Evolutionary conservation across 1,139 yeast genomes (phyloP).

Genomic region (Geotrichum fermentans): DNA sequence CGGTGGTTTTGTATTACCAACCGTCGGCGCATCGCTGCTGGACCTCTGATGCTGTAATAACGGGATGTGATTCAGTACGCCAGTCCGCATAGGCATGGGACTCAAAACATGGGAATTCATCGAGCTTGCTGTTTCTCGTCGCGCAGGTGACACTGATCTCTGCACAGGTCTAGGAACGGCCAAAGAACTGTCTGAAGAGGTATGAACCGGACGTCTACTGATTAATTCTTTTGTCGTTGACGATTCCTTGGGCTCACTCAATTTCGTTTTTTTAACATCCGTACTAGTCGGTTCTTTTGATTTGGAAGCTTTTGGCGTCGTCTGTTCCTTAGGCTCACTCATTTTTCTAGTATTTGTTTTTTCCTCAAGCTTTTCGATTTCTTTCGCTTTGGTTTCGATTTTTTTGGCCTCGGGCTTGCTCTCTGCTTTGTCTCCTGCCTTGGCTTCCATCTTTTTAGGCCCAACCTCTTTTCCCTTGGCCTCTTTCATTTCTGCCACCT

Average conservation of each 20-base stretch:
- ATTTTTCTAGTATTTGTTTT: not conserved
- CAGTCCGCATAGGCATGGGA: conserved; percentile 13
- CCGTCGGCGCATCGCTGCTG: conserved; percentile 1
- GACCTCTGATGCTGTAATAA: conserved; percentile 12
- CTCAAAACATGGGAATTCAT: conserved; percentile 9
- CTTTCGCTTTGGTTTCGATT: not conserved
- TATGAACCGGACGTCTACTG: too few species aligned
- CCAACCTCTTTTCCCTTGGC: not conserved
- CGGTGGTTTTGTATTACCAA: not conserved
- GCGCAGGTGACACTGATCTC: too few species aligned
- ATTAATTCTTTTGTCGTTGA: too few species aligned
- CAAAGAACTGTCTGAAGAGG: too few species aligned
- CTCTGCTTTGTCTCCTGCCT: not conserved
- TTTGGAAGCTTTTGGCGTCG: not conserved
- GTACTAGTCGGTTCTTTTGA: too few species aligned
- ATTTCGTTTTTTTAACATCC: too few species aligned
- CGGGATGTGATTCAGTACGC: conserved; percentile 14
- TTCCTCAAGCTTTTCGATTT: not conserved
- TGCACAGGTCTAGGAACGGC: too few species aligned
- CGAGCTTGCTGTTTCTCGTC: conserved; percentile 1
- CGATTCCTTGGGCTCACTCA: too few species aligned
- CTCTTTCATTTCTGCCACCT: conserved; percentile 1
- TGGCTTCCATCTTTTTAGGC: not conserved
- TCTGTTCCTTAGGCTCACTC: not conserved
- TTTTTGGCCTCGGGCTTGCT: not conserved